phyloP scores from a whole-genome alignment of 352 stramenopile species.

The Pythium periplocum region DNA sequence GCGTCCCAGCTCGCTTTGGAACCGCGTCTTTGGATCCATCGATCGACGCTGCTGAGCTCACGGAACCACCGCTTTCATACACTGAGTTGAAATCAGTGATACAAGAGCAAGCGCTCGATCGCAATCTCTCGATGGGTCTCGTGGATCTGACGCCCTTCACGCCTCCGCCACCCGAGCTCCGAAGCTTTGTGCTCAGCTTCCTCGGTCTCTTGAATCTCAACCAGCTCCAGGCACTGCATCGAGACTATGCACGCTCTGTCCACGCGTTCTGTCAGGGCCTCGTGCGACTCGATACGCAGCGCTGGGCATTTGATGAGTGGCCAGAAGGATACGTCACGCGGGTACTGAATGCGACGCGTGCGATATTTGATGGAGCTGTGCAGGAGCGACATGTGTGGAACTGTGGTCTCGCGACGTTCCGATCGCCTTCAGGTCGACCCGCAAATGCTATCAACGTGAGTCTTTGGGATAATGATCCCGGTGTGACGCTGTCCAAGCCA shows the following conservation, averaged over 20 bases:
- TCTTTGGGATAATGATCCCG: constrained; percentile 77
- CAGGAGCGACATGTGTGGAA: constrained; percentile 59
- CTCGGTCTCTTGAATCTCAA: constrained; percentile 56
- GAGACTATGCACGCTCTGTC: constrained; percentile 29
- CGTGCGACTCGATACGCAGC: constrained; percentile 49
- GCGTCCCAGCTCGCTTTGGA: constrained; percentile 34
- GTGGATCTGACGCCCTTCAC: constrained; percentile 14
- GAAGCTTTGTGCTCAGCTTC: constrained; percentile 58
- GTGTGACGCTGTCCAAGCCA: constrained; percentile 47
- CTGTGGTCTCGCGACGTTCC: constrained; percentile 46
- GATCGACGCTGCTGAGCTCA: background rate
- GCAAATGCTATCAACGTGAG: constrained; percentile 34
- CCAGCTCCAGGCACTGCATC: constrained; percentile 34
- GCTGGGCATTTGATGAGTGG: constrained; percentile 56
- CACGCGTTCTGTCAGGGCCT: constrained; percentile 48
- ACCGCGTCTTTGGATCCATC: background rate
- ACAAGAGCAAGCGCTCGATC: no score
- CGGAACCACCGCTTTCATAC: constrained; percentile 19
- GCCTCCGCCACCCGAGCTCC: constrained; percentile 33
- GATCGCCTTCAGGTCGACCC: constrained; percentile 3
- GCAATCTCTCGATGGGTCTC: no score
- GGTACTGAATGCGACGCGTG: constrained; percentile 35
- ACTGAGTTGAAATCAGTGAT: constrained; percentile 5
- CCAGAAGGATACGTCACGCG: constrained; percentile 34
- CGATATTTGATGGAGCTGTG: constrained; percentile 49